A percentile compares a stretch with the other conserved stretches of the same genome.
Conservation (phyloP, 2,329 filamentous ascomycete genomes). For the Exophiala mesophila region DNA sequence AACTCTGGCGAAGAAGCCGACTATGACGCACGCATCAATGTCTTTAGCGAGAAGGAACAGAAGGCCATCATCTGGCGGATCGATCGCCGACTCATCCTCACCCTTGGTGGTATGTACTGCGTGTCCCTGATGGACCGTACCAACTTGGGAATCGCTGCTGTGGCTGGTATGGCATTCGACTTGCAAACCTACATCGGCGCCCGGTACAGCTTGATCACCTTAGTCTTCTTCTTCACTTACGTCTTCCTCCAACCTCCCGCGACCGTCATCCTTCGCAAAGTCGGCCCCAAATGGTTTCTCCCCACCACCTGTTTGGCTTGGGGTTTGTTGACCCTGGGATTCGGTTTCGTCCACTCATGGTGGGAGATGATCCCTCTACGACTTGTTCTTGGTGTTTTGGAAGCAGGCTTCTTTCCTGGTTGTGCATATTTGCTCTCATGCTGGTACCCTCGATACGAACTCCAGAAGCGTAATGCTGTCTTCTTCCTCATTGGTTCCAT, state of each 20-base stretch:
- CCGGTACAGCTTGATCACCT: constrained; percentile 54
- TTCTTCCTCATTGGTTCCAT: constrained; percentile 47
- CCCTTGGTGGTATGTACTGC: constrained; percentile 60
- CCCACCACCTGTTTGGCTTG: constrained; percentile 33
- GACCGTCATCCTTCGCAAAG: constrained; percentile 60
- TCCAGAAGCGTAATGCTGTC: constrained; percentile 34
- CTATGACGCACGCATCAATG: not conserved
- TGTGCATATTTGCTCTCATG: constrained; percentile 66
- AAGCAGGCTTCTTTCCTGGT: constrained; percentile 63
- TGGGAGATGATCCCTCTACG: constrained; percentile 19
- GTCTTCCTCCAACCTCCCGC: constrained; percentile 66
- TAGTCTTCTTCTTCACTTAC: constrained; percentile 71
- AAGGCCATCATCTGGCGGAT: constrained; percentile 38
- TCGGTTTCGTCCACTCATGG: constrained; percentile 24
- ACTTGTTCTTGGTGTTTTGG: constrained; percentile 57
- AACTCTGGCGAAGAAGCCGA: not conserved
- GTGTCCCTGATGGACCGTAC: constrained; percentile 41
- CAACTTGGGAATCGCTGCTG: constrained; percentile 58
- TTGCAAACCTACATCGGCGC: constrained; percentile 26
- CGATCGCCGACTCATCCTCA: constrained; percentile 60
- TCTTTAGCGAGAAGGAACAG: not conserved
- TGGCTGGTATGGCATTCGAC: constrained; percentile 49
- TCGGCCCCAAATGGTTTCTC: constrained; percentile 45
- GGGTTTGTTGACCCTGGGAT: constrained; percentile 37
- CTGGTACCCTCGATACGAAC: constrained; percentile 53